Conservation (phyloP, 2,329 filamentous ascomycete species). For the Aspergillus sp. region DNA sequence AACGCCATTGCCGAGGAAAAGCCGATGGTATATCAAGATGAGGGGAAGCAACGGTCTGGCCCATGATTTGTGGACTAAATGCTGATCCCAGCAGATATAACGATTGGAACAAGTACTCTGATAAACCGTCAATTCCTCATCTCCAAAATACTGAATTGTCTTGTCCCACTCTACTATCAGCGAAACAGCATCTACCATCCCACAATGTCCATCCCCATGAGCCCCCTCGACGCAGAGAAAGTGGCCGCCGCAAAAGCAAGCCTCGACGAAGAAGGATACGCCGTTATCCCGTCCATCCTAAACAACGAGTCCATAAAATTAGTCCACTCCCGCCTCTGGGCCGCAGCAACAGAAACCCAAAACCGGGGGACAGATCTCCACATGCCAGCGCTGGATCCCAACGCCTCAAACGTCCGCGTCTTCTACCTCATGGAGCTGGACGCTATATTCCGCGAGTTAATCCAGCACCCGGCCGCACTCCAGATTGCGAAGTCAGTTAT, state of each 20-base stretch:
- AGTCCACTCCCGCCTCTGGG: background rate
- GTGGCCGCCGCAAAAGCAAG: background rate
- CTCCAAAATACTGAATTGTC: too few relatives aligned
- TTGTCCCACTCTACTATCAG: too few relatives aligned
- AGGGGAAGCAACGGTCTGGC: too few relatives aligned
- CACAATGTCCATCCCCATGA: background rate
- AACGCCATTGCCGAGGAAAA: too few relatives aligned
- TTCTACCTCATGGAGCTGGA: background rate
- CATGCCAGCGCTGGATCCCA: background rate
- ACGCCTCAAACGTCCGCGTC: background rate
- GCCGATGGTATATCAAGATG: too few relatives aligned
- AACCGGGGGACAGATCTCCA: background rate
- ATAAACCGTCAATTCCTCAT: too few relatives aligned
- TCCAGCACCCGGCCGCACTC: background rate
- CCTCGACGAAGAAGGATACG: background rate
- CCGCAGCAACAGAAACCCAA: background rate
- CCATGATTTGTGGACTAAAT: too few relatives aligned
- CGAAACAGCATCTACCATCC: background rate
- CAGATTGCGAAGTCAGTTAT: background rate
- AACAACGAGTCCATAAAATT: background rate
- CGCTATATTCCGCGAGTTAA: background rate
- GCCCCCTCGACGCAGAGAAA: background rate
- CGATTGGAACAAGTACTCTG: too few relatives aligned
- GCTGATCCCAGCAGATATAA: too few relatives aligned
- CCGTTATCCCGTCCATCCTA: background rate